Percentiles rank a stretch among this genome's conserved stretches.
Conservation (phyloP, 2,329 filamentous ascomycete genomes). For the Capronia coronata region DNA sequence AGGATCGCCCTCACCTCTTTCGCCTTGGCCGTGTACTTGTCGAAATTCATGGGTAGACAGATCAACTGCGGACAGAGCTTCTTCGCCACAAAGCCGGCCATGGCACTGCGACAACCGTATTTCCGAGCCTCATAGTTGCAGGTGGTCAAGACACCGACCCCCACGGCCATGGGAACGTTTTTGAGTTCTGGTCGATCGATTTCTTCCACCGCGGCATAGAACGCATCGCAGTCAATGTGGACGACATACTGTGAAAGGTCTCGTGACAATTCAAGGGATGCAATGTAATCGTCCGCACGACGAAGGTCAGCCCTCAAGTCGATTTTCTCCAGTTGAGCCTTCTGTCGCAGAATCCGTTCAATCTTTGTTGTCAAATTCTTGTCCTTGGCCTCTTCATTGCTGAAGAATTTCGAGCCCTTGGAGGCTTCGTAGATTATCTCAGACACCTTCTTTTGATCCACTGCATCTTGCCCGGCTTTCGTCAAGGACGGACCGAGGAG, state of each 20-base stretch:
- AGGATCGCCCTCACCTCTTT: slow-evolving; percentile 77
- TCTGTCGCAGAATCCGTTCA: slow-evolving; percentile 66
- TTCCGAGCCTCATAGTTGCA: slow-evolving; percentile 86
- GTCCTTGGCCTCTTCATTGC: slow-evolving; percentile 78
- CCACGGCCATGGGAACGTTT: slow-evolving; percentile 84
- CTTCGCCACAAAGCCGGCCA: slow-evolving; percentile 93
- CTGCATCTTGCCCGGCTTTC: slow-evolving; percentile 85
- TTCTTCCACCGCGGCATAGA: slow-evolving; percentile 90
- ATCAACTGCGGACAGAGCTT: slow-evolving; percentile 85
- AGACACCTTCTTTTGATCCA: slow-evolving; percentile 91
- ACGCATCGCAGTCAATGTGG: slow-evolving; percentile 94
- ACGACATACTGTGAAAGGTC: slow-evolving; percentile 81
- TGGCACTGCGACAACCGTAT: slow-evolving; percentile 86
- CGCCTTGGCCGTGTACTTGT: slow-evolving; percentile 87
- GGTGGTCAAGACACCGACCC: slow-evolving; percentile 62
- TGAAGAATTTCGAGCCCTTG: slow-evolving; percentile 94
- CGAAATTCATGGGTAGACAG: slow-evolving; percentile 75
- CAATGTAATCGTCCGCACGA: slow-evolving; percentile 72
- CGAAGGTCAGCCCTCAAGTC: slow-evolving; percentile 68
- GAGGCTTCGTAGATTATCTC: slow-evolving; percentile 96
- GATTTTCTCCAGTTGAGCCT: slow-evolving; percentile 65
- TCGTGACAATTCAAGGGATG: slow-evolving; percentile 67
- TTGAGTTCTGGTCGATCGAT: slow-evolving; percentile 77
- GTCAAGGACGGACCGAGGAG: slow-evolving; percentile 84
- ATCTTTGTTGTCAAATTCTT: slow-evolving; percentile 80